Evolutionary conservation across 1,139 yeast genomes (phyloP), one percentile per base, ranked within the genome.

Genomic region (Yamadazyma jaroonii): DNA sequence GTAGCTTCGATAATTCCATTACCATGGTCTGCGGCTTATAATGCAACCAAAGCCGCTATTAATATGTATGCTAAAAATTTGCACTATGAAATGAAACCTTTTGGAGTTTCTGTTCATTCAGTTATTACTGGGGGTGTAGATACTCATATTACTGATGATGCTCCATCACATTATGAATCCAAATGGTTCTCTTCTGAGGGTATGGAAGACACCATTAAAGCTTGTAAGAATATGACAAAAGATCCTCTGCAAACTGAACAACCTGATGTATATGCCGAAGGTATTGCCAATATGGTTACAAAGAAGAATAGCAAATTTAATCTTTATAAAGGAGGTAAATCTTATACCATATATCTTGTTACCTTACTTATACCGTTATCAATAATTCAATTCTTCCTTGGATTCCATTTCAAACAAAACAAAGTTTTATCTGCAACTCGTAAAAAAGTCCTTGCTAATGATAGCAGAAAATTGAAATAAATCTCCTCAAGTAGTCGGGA

Each of bases 111-210:
- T 29, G 52, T 48, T 11, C 45, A 64, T 44, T 54, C 62, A 32
- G 59, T 67, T 7, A 62, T 67, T 28, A 64, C 72, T 7, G 72
- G 74, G 2, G 71, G 67, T 3, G 72, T 67, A 4, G 54, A 65
- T 34, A 65, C 72, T n/a, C 62, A 58, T 9, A 62, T 67, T 23
- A 41, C 43, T 37, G 50, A 47, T 29, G 12, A 12, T 4, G 38
- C 35, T 21, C 13, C 5, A n/a, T 13, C 24, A 4, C 26, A 28
- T 10, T 23, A 33, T 10, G 29, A 23, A 9, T 12, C 25, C 13
- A 26, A 53, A 57, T 42, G 46, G 13, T 67, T 54, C 45, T 54
- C 56, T 30, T 67, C 62, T 6, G 57, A 54, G 6, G 70, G 64
- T 1, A 52, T 61, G 23, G 46, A 56, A 32, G 59, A 58, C 3